Conservation (phyloP, 805 yeast genomes). For the Hanseniaspora pseudoguilliermondii region DNA sequence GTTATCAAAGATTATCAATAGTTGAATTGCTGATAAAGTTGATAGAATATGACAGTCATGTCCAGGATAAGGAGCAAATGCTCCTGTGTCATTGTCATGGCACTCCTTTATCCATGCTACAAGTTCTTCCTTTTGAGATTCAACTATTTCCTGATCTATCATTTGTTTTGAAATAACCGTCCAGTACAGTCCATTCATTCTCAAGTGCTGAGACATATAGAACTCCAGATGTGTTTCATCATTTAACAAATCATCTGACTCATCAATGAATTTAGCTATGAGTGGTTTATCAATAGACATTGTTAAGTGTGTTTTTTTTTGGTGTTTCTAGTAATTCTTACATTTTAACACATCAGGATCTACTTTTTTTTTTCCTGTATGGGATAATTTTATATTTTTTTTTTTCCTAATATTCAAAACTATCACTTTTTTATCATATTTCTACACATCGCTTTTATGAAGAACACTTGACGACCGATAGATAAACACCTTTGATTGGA, state of each 20-base stretch:
- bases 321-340: background rate
- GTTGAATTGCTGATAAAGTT: conserved; percentile 78
- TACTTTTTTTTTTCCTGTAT: background rate
- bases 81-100: conserved; percentile 47
- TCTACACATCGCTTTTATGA: too few relatives aligned
- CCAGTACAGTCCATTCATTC: conserved; percentile 92
- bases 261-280: background rate
- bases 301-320: background rate
- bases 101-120: conserved; percentile 59
- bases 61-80: conserved; percentile 78
- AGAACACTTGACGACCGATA: background rate
- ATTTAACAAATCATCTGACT: background rate
- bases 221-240: conserved; percentile 27
- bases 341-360: too few relatives aligned
- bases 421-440: background rate
- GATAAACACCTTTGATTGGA: background rate
- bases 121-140: conserved; percentile 35
- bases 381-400: background rate
- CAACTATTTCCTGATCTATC: background rate
- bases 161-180: conserved; percentile 59
- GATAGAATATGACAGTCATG: conserved; percentile 83
- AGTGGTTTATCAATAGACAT: conserved; percentile 22
- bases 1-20: conserved; percentile 53
- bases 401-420: background rate
- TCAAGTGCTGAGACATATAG: conserved; percentile 80